Evolutionary conservation across 2,329 filamentous ascomycete genomes (phyloP).

Genomic region (Tricladium varicosporioides): DNA sequence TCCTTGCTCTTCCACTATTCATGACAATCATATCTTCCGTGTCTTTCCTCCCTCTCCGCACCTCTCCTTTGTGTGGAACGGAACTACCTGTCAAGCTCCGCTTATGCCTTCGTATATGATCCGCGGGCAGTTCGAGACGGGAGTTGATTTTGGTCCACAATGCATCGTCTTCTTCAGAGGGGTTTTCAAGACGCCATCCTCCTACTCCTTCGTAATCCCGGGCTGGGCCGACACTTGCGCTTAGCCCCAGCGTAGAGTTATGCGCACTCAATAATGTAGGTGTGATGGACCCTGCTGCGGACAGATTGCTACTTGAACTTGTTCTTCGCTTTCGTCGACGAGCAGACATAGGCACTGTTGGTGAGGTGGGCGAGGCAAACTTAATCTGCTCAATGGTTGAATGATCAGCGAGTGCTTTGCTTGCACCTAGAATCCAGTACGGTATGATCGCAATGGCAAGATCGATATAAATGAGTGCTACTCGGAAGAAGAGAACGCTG

Average conservation of each 20-base stretch:
- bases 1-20: conserved; percentile 49
- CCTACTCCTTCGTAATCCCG: conserved; percentile 60
- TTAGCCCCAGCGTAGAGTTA: conserved; percentile 38
- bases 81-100: conserved; percentile 36
- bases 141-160: conserved; percentile 54
- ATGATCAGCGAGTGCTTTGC: background rate
- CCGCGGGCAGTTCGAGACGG: conserved; percentile 46
- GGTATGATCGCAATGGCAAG: conserved; percentile 56
- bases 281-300: conserved; percentile 34
- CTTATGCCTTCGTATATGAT: conserved; percentile 42
- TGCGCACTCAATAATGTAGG: conserved; percentile 22
- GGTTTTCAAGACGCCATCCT: conserved; percentile 50
- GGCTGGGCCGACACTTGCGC: conserved; percentile 48
- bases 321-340: conserved; percentile 27
- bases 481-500: conserved; percentile 57
- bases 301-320: conserved; percentile 31
- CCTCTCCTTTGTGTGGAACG: conserved; percentile 13
- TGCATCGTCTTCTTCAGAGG: conserved; percentile 36
- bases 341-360: conserved; percentile 8
- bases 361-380: conserved; percentile 2
- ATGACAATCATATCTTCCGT: conserved; percentile 33
- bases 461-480: conserved; percentile 62
- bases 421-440: conserved; percentile 45
- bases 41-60: conserved; percentile 22
- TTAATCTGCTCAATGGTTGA: background rate